phyloP scores from a whole-genome alignment of 306 rosid genomes.

The Lablab purpureus region DNA sequence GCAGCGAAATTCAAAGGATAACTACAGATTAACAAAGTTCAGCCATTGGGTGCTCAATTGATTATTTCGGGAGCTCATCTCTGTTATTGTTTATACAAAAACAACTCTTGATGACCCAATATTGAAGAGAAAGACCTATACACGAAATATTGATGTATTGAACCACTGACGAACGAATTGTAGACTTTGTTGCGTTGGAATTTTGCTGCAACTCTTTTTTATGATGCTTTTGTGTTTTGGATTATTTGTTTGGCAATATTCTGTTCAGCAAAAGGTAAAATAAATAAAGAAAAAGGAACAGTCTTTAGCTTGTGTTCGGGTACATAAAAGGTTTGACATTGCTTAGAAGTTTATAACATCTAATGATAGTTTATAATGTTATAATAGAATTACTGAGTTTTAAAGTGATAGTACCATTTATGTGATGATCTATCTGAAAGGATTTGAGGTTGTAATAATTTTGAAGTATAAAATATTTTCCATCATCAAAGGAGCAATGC shows the following conservation, averaged over 20 bases:
- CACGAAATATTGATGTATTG: constrained; percentile 14
- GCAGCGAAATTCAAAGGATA: constrained; percentile 25
- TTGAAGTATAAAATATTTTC: no score
- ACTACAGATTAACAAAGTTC: constrained; percentile 19
- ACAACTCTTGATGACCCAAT: constrained; percentile 14
- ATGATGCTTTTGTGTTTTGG: background rate
- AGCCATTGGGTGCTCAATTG: constrained; percentile 34
- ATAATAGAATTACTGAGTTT: no score
- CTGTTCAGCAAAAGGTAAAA: no score
- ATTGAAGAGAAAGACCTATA: background rate
- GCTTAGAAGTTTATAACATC: no score
- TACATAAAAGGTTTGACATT: no score
- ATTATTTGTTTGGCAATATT: background rate
- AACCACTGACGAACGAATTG: background rate
- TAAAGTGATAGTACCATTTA: no score
- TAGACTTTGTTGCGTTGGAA: constrained; percentile 26
- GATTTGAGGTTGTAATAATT: no score
- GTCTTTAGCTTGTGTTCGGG: no score
- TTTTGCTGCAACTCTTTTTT: constrained; percentile 27
- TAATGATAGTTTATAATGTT: no score
- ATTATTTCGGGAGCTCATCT: constrained; percentile 16
- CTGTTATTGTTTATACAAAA: constrained; percentile 41
- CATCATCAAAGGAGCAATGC: no score
- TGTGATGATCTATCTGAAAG: no score
- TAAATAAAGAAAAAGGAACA: no score